A percentile compares a stretch with the other conserved stretches of the same genome.
These are phyloP conservation scores for Cornus controversa DNA, from an alignment of 148 eudicot species.

Conservation along the genomic window DNA sequence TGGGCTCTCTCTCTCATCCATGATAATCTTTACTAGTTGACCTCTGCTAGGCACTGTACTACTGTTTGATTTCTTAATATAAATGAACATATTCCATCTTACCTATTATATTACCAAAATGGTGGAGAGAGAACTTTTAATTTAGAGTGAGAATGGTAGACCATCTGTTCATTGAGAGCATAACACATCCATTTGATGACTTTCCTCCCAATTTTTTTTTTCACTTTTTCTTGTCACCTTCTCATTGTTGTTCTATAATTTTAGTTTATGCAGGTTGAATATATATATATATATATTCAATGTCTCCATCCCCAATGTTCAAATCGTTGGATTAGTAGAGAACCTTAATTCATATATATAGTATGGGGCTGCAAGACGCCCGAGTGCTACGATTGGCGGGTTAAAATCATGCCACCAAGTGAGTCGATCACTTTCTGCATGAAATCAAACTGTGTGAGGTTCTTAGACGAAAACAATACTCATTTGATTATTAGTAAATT, in stretches of 20 bases:
- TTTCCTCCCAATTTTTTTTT: conserved; percentile 3
- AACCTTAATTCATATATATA: background rate
- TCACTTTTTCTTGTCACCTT: conserved; percentile 13
- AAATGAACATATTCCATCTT: conserved; percentile 3
- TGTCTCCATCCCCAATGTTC: background rate
- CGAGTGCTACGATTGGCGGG: background rate
- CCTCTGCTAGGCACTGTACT: conserved; percentile 15
- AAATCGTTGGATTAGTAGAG: conserved; percentile 15
- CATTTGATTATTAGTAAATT: no score
- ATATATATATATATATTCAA: background rate
- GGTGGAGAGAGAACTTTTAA: background rate
- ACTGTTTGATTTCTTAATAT: background rate
- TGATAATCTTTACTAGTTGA: conserved; percentile 14
- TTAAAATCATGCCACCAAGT: background rate
- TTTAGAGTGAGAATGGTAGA: conserved; percentile 8
- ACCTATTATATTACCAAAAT: conserved; percentile 4
- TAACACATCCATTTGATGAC: conserved; percentile 2
- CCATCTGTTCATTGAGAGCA: background rate
- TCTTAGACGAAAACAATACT: no score
- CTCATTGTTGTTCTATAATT: conserved; percentile 13
- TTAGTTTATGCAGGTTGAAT: conserved; percentile 6
- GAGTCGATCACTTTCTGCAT: conserved; percentile 1
- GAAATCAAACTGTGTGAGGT: background rate
- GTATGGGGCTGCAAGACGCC: background rate
- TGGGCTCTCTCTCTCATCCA: background rate